Percentiles rank a stretch among this genome's conserved stretches.
phyloP scores from a whole-genome alignment of 176 grass and related monocot species.

The Triticum dicoccoides region DNA sequence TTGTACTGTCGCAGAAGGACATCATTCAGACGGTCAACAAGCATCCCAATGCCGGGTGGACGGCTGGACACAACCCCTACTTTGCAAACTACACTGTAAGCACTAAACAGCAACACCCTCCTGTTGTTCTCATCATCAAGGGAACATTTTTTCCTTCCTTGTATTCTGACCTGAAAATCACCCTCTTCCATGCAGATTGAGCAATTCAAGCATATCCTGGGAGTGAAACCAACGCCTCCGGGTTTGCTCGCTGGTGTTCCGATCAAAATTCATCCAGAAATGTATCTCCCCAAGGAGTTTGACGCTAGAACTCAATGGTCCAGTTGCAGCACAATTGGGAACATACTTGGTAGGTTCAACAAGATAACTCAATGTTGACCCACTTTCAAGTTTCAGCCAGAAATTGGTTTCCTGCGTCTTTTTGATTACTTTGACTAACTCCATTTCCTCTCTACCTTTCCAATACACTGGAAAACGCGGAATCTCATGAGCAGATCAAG shows the following conservation, averaged over 20 bases:
- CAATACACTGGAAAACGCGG: conserved; percentile 8
- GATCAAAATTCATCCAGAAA: conserved; percentile 34
- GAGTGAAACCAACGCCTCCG: conserved; percentile 56
- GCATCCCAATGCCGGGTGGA: conserved; percentile 78
- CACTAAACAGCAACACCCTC: conserved; percentile 9
- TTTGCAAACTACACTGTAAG: conserved; percentile 82
- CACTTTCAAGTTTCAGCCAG: neutral
- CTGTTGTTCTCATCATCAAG: neutral
- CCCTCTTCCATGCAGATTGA: conserved; percentile 40
- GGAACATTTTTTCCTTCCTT: neutral
- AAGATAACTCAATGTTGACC: neutral
- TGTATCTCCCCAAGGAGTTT: conserved; percentile 66
- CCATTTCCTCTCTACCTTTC: neutral
- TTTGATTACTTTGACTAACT: neutral
- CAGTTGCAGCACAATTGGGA: conserved; percentile 75
- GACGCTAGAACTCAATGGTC: conserved; percentile 78
- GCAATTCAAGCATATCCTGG: conserved; percentile 88
- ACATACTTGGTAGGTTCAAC: conserved; percentile 66
- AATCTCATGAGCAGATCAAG: conserved; percentile 65
- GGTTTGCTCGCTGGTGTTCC: conserved; percentile 44
- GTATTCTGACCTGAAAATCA: neutral
- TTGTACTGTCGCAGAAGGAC: conserved; percentile 37
- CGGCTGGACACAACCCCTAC: conserved; percentile 56
- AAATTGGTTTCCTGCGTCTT: neutral
- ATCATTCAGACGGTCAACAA: conserved; percentile 70